phyloP scores from a whole-genome alignment of 257 asterid species.

The Lantana camara region DNA sequence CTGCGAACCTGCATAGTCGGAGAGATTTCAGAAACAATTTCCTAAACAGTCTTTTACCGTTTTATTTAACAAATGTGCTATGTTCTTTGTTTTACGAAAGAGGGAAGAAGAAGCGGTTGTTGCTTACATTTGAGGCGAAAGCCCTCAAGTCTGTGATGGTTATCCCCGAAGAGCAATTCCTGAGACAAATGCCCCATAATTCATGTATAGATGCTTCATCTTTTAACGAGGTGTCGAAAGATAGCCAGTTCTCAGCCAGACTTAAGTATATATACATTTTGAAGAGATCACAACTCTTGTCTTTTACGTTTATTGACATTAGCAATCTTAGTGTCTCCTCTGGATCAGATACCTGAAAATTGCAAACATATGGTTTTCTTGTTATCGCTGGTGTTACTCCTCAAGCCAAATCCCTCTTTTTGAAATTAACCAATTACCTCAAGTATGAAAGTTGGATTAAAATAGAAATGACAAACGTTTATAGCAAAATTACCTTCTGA shows the following conservation, averaged over 20 bases:
- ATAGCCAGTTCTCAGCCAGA: slow-evolving; percentile 81
- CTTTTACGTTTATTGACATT: slow-evolving; percentile 63
- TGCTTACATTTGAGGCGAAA: slow-evolving; percentile 76
- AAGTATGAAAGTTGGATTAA: not conserved
- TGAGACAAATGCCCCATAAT: slow-evolving; percentile 69
- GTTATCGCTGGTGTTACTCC: too few species aligned
- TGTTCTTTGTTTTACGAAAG: too few species aligned
- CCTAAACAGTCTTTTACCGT: too few species aligned
- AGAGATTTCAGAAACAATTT: slow-evolving; percentile 1
- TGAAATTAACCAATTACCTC: too few species aligned
- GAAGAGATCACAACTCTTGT: slow-evolving; percentile 70
- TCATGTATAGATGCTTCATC: slow-evolving; percentile 45
- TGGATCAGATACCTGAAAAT: slow-evolving; percentile 55
- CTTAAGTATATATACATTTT: slow-evolving; percentile 67
- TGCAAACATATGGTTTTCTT: not conserved
- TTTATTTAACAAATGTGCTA: too few species aligned
- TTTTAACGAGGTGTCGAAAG: slow-evolving; percentile 40
- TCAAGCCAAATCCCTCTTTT: too few species aligned
- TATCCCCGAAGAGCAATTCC: slow-evolving; percentile 77
- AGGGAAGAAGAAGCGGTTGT: slow-evolving; percentile 4
- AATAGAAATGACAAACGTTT: not conserved
- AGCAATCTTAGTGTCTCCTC: slow-evolving; percentile 60
- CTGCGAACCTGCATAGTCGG: slow-evolving; percentile 74
- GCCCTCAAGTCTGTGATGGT: slow-evolving; percentile 79
- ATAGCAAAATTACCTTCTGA: slow-evolving; percentile 53